These are phyloP conservation scores for Cercospora sp. DNA, from an alignment of 2,329 filamentous ascomycete species.

Conservation along the genomic window DNA sequence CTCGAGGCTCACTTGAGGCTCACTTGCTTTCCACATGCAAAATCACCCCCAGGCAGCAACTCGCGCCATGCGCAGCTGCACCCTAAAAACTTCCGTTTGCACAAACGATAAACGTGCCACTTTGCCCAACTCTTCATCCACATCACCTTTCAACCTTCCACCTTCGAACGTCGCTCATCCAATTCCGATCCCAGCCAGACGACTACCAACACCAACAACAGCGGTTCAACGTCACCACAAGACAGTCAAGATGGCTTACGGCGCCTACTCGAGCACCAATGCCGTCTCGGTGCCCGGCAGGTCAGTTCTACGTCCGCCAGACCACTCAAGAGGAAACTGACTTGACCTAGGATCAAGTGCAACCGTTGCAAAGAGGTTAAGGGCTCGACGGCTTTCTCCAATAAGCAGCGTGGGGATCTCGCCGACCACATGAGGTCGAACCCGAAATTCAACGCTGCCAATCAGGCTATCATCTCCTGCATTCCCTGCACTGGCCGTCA, in stretches of 20 bases:
- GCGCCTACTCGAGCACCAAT: neutral
- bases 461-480: constrained; percentile 24
- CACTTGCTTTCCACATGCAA: neutral
- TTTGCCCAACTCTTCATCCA: neutral
- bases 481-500: constrained; percentile 26
- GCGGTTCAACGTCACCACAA: neutral
- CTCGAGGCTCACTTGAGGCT: neutral
- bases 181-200: neutral
- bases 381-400: constrained; percentile 12
- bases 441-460: constrained; percentile 16
- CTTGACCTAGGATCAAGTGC: constrained; percentile 25
- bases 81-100: neutral
- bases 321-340: neutral
- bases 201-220: neutral
- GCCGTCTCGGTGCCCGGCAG: neutral
- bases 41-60: neutral
- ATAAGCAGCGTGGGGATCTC: constrained; percentile 12
- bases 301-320: neutral
- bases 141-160: neutral
- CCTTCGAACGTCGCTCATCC: neutral
- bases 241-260: neutral
- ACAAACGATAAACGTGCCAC: neutral
- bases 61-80: neutral
- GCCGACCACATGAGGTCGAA: constrained; percentile 3
- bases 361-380: constrained; percentile 20